Base-by-base conservation (phyloP, 306 rosid genomes). In the Hylodesmum podocarpum region DNA sequence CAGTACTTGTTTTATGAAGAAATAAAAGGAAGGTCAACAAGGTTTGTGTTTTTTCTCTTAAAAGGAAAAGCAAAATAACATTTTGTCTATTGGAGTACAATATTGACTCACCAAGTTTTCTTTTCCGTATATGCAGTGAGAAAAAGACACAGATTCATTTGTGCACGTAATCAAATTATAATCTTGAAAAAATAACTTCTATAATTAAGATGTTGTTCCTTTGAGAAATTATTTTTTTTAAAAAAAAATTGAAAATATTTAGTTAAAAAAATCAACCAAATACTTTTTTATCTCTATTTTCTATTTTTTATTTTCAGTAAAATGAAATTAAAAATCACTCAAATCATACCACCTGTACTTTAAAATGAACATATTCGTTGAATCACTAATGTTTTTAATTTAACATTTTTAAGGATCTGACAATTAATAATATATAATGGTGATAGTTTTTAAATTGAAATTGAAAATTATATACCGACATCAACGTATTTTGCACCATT, bases 131-230 rank as follows among this genome's bases (percentile, higher is more conserved):
- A 37, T 4, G 37, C 2, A 21, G 5, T 13, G 14, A 65, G 25
- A 22, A n/a, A 4, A 3, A 22, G n/a, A 22, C 1, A n/a, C n/a
- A n/a, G n/a, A 54, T 9, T 10, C n/a, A 24, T 22, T 49, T 10
- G 39, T 13, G 46, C 72, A 50, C 66, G 57, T 29, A 50, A 72
- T 57, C 24, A 51, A 24, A 4, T 83, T 78, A 54, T 40, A 31
- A 41, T 27, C 16, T 64, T 43, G 43, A 59, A 73, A 22, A 72
- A 47, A 73, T 50, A 73, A 67, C 19, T 31, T 70, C 22, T 24
- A 53, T 16, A 63, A 77, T 49, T 49, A 65, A 47, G 22, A 43
- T 53, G 62, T 15, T 36, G 59, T 61, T 44, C 61, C 36, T 61
- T 74, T 44, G 61, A 74, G n/a, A n/a, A n/a, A n/a, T n/a, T n/a